Evolutionary conservation across 768 basidiomycete genomes (phyloP), one percentile per base, ranked within the genome.

Genomic region (Leucocoprinus sp.): DNA sequence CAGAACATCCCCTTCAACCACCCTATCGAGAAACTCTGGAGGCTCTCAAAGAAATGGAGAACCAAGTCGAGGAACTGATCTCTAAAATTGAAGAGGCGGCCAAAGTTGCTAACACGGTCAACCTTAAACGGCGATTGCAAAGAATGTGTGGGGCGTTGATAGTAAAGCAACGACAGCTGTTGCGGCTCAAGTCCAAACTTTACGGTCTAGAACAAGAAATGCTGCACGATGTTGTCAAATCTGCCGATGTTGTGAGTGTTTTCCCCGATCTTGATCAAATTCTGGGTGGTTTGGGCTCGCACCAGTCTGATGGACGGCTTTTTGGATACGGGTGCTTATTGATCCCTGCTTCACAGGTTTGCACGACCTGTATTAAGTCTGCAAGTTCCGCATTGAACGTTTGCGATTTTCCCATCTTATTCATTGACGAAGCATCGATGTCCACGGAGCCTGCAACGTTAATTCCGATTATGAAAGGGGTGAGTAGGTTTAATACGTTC

Each of bases 401-500:
- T 5, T 70, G 80, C 14, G 93, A 96, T 59, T 93, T 96, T 57
- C 93, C 93, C 2, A 77, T 95, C 24, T 92, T 96, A 1, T 93
- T 95, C 55, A 64, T 96, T 11, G 93, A 97, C 57, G 93, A 97
- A 62, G 93, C 93, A 1, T 90, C 88, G 6, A 95, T 96, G 91
- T 91, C 88, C 24, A 95, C 92, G 2, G 93, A 97, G 63, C 91
- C 93, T 8, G 83, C 90, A 18, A 86, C 90, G 15, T 67, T 95
- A 45, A 84, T 97, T 54, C 90, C 93, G 0, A 66, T 97, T 34
- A 95, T 91, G 85, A 92, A 88, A 76, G 93, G 93, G 8, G 88
- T 91, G 67, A 46, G 86, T 78, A n/a, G 31, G 14, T 14, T 31
- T 31, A 11, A 33, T 45, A 45, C 28, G 8, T 26, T 22, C 34